Evolutionary conservation across 2,329 filamentous ascomycete genomes (phyloP), one percentile per base, ranked within the genome.

Genomic region (Aureobasidium sp.): DNA sequence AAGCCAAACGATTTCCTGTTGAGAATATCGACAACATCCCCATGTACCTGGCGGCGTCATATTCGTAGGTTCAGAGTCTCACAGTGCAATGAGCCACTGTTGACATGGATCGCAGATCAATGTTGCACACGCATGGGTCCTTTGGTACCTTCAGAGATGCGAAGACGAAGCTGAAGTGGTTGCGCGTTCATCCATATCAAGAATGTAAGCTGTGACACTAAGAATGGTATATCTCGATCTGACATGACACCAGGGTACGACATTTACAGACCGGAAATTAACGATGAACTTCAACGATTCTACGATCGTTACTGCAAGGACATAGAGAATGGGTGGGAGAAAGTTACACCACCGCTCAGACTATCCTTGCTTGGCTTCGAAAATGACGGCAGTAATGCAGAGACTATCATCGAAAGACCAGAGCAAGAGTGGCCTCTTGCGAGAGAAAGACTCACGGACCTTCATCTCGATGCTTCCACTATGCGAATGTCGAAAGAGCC

Each of bases 251-350:
- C 20, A 47, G 44, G 44, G 44, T 47, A 47, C 10, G 44, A 47
- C 15, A 47, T 47, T 6, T 47, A 47, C 20, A 23, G 44, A 13
- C 20, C 44, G 5, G 44, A 47, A 1, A 27, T 47, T 13, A 47
- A 47, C 9, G 44, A 47, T 10, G 44, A 47, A 27, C 44, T 47
- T 13, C 44, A 47, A 20, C 26, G n/a, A 20, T 81, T 78, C 66
- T 80, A 79, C 47, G 78, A 80, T 61, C 67, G 66, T 1, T 81
- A 76, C 61, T 69, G 80, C 12, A 76, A 75, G 39, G 74, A 70
- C 0, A 67, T 69, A 0, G 65, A 76, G 0, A 81, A 81, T 60
- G 75, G 66, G 9, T 81, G 77, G 78, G 77, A 78, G 63, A 69
- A 72, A 34, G 23, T 9, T 27, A 47, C 44, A 20, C 44, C 44